Evolutionary conservation across 192 early-diverging fungal genomes (phyloP), one percentile per base, ranked within the genome.

Genomic region (Linnemannia exigua): DNA sequence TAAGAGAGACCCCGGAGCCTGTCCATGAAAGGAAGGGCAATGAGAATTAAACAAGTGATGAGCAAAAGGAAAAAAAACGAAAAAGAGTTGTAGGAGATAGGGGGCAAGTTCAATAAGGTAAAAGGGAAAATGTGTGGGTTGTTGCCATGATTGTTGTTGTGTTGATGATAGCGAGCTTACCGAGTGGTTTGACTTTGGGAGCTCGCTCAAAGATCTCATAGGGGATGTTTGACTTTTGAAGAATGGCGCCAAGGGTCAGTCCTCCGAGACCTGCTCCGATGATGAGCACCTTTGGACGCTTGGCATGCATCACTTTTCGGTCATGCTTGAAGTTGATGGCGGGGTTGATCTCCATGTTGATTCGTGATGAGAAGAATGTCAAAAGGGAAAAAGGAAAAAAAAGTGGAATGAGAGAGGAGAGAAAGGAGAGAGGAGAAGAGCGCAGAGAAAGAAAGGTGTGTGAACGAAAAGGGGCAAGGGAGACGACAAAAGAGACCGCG

Each of bases 261-360:
- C 73, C 73, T 3, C 51, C 73, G 1, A 74, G 31, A 25, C 73
- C 73, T 4, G 73, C 73, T 38, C 73, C 73, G 20, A 58, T 33
- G 33, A 74, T 74, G 33, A 74, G 15, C 1, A 74, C 73, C 4
- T 52, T 74, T 3, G 73, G 73, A 19, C 35, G 51, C 14, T 74
- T 74, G 69, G 54, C 20, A 22, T 1, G 8, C 69, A 70, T 70
- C 5, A 41, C 41, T 70, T 70, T 36, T 36, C 22, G 69, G n/a
- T 19, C 20, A n/a, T 25, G 38, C 37, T 44, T 70, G 33, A 70
- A 41, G 17, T 20, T 70, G 17, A 41, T 8, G 44, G 16, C 41
- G 19, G 69, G 69, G 41, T 36, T 25, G n/a, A 70, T 70, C n/a
- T 20, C 41, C 38, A 44, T 44, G 17, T 17, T 36, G 22, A 22